Evolutionary conservation across 495 filamentous ascomycete genomes (phyloP).

Genomic region (Pseudomonodictys pantanalensis): DNA sequence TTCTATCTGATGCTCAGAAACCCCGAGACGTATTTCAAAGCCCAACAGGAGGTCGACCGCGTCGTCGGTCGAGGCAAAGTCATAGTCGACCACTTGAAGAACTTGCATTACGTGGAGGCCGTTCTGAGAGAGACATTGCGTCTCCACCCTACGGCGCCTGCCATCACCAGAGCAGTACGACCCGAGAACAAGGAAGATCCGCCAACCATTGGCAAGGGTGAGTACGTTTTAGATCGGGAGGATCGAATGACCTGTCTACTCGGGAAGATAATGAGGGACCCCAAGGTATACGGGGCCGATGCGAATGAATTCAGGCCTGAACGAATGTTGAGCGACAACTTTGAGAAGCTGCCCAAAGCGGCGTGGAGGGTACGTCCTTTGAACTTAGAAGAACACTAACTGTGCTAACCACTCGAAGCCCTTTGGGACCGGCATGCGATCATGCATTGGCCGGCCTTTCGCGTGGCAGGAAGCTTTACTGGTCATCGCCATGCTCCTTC

Average conservation of each 20-base stretch:
- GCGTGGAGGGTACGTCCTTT: no score
- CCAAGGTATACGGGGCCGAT: slow-evolving; percentile 57
- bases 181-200: slow-evolving; percentile 53
- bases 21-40: slow-evolving; percentile 56
- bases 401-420: slow-evolving; percentile 58
- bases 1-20: slow-evolving; percentile 63
- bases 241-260: slow-evolving; percentile 62
- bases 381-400: no score
- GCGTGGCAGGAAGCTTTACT: slow-evolving; percentile 62
- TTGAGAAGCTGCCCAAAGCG: slow-evolving; percentile 43
- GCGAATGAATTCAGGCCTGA: slow-evolving; percentile 59
- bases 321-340: slow-evolving; percentile 61
- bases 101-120: slow-evolving; percentile 63
- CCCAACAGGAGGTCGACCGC: slow-evolving; percentile 63
- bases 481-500: slow-evolving; percentile 54
- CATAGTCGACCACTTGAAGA: slow-evolving; percentile 63
- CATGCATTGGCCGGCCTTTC: slow-evolving; percentile 57
- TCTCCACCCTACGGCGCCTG: slow-evolving; percentile 60
- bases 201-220: slow-evolving; percentile 55
- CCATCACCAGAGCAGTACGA: slow-evolving; percentile 55
- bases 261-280: slow-evolving; percentile 63
- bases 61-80: slow-evolving; percentile 65
- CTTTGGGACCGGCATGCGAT: slow-evolving; percentile 57
- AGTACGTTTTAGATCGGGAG: slow-evolving; percentile 57
- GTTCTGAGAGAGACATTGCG: slow-evolving; percentile 70